Evolutionary conservation across 352 stramenopile genomes (phyloP), one percentile per base, ranked within the genome.

Genomic region (Globisporangium recalcitrans): DNA sequence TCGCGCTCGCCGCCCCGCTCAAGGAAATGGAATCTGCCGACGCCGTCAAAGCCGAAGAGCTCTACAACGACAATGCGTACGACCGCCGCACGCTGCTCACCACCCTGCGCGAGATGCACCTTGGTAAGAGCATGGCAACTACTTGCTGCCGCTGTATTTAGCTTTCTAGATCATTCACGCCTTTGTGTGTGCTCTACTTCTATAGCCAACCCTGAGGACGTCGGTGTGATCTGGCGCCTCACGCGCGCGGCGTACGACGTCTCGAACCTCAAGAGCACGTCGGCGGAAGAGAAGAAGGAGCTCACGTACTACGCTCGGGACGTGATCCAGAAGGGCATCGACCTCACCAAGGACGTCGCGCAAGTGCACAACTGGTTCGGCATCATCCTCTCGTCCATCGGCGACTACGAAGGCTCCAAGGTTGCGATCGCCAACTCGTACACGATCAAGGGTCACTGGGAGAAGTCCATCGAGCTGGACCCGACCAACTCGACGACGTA

Each of bases 331-430:
- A 75, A 78, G 58, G 78, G 65, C 2, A 58, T 90, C 6, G 74
- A 81, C 11, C 46, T 81, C 4, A 79, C 78, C 13, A 65, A 80
- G 22, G 76, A 92, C 47, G 63, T 84, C 26, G 82, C 85, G 5
- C 71, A 78, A 31, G 75, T 93, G 49, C 84, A 95, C 72, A 93
- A 91, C 68, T 95, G 86, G 86, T 88, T 76, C 53, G 86, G 86
- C 58, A 91, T 95, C 65, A 90, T 93, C 31, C 57, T 93, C 53
- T 93, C 85, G 36, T 85, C 81, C 27, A 78, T 95, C 54, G 86
- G 86, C 21, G 83, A 93, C 70, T 91, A 91, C 64, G 85, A 93
- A 79, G 86, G 85, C 69, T 90, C 85, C 59, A 94, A 95, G 64
- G 83, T 82, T 16, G 75, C 81, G 36, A 86, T 95, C 56, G 74